Conservation (phyloP, 2,329 filamentous ascomycete genomes). For the Stromatinia cepivora region DNA sequence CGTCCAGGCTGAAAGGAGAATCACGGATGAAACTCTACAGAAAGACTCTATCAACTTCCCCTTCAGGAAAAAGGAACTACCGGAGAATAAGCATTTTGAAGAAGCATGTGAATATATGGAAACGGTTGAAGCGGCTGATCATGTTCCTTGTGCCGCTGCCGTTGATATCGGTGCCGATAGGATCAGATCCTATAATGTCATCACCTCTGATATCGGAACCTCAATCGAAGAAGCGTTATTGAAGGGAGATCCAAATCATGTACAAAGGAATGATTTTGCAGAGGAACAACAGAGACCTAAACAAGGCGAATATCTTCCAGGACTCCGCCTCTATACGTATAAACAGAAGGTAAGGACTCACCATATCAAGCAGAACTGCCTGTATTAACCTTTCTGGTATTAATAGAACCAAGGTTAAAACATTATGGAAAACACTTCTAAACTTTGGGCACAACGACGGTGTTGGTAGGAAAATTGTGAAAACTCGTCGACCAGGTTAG, state of each 20-base stretch:
- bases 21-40: neutral
- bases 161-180: neutral
- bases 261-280: neutral
- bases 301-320: neutral
- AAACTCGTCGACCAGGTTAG: neutral
- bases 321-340: neutral
- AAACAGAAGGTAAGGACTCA: neutral
- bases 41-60: no score
- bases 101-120: neutral
- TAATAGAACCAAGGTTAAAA: slow-evolving; percentile 1
- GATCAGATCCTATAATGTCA: neutral
- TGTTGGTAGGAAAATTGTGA: slow-evolving; percentile 1
- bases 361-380: neutral
- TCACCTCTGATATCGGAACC: neutral
- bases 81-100: neutral
- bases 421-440: neutral
- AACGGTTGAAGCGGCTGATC: neutral
- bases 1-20: neutral
- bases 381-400: neutral
- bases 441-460: neutral
- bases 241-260: neutral
- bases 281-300: no score
- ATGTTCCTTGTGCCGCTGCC: neutral
- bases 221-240: neutral
- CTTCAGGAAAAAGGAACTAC: neutral